Conservation (phyloP, 106 monocot genomes). For the Phalaenopsis aphrodite region DNA sequence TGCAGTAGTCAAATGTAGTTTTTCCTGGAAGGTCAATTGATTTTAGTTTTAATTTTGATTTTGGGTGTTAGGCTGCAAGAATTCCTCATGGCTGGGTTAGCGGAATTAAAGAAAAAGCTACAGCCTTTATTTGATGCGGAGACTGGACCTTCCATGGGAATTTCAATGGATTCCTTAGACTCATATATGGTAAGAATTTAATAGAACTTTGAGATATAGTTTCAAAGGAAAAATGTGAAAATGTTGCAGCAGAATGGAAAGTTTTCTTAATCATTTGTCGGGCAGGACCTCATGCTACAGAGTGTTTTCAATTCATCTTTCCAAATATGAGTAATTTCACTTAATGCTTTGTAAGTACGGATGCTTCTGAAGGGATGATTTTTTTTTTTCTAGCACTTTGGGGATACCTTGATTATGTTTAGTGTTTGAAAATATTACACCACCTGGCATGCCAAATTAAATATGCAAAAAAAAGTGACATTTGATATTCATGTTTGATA, state of each 20-base stretch:
- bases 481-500: not conserved
- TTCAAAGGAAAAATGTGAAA: not conserved
- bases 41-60: not conserved
- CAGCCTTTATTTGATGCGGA: conserved; percentile 80
- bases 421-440: not conserved
- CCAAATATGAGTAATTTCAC: not conserved
- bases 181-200: conserved; percentile 70
- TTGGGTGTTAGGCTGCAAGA: not conserved
- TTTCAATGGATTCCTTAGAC: conserved; percentile 51
- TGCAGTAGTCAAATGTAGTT: not conserved
- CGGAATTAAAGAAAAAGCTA: conserved; percentile 84
- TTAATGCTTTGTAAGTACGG: not conserved
- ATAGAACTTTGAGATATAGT: not conserved
- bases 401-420: not conserved
- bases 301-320: not conserved
- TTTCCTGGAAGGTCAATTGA: not conserved
- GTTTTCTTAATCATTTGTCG: not conserved
- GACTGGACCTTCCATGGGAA: conserved; percentile 32
- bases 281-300: not conserved
- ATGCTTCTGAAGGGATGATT: not conserved
- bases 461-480: not conserved
- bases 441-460: not conserved
- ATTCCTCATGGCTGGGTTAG: conserved; percentile 75
- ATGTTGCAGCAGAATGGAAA: conserved; percentile 1
- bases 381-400: not conserved